phyloP scores from a whole-genome alignment of 2,329 filamentous ascomycete genomes.

The Hyphodiscus sp. region DNA sequence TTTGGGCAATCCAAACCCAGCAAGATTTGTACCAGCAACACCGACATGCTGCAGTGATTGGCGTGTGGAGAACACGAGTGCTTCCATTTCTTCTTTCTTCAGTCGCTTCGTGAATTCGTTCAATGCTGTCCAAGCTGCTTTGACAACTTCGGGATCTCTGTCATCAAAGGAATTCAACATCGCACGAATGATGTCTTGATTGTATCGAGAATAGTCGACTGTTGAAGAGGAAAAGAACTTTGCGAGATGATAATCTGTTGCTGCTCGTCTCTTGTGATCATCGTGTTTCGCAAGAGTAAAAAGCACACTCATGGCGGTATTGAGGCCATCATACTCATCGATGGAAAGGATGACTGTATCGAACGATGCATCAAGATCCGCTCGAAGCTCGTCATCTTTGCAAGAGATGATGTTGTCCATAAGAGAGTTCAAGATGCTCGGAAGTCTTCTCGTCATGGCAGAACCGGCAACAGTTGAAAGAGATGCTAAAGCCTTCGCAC shows the following conservation, averaged over 20 bases:
- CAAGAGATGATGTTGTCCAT: slow-evolving; percentile 85
- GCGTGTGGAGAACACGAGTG: slow-evolving; percentile 77
- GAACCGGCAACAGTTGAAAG: slow-evolving; percentile 84
- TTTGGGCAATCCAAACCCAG: slow-evolving; percentile 89
- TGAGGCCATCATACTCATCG: slow-evolving; percentile 92
- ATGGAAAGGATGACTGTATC: slow-evolving; percentile 87
- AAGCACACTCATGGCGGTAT: slow-evolving; percentile 92
- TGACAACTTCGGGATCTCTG: slow-evolving; percentile 73
- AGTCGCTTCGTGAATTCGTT: slow-evolving; percentile 82
- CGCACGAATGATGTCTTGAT: slow-evolving; percentile 88
- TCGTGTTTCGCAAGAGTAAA: slow-evolving; percentile 84
- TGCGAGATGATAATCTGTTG: slow-evolving; percentile 71
- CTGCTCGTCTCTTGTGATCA: slow-evolving; percentile 76
- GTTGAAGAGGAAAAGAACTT: slow-evolving; percentile 77
- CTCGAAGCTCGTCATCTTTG: slow-evolving; percentile 65
- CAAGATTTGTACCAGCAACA: slow-evolving; percentile 73
- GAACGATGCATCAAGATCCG: slow-evolving; percentile 73
- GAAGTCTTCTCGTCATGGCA: slow-evolving; percentile 84
- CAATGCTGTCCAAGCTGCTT: slow-evolving; percentile 81
- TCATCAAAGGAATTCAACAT: slow-evolving; percentile 92
- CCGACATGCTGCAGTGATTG: slow-evolving; percentile 84
- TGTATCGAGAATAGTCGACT: slow-evolving; percentile 91
- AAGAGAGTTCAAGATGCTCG: slow-evolving; percentile 84
- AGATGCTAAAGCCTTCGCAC: slow-evolving; percentile 88
- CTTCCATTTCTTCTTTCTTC: slow-evolving; percentile 97